phyloP scores from a whole-genome alignment of 768 basidiomycete species.

The Amanita phalloides region DNA sequence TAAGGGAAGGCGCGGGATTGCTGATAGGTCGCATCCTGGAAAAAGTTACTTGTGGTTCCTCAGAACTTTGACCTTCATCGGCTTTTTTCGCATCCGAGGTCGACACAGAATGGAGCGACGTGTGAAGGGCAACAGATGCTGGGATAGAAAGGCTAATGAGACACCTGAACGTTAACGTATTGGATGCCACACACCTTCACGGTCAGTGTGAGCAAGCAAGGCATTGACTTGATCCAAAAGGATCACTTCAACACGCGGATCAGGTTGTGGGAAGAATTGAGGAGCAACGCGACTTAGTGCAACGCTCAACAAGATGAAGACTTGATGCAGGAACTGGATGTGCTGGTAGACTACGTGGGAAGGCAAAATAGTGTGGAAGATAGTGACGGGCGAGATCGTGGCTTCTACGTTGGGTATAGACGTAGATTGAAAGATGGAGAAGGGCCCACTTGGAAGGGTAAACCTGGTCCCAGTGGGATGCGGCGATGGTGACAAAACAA shows the following conservation, averaged over 20 bases:
- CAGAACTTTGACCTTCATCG: constrained; percentile 13
- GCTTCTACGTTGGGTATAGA: constrained; percentile 13
- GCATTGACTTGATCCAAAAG: constrained; percentile 33
- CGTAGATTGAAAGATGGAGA: constrained; percentile 8
- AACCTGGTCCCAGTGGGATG: constrained; percentile 22
- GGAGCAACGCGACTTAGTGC: constrained; percentile 66
- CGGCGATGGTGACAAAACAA: constrained; percentile 51
- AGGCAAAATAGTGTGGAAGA: constrained; percentile 39
- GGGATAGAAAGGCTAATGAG: background rate
- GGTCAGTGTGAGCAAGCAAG: constrained; percentile 34
- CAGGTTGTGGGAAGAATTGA: constrained; percentile 41
- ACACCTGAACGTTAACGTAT: background rate
- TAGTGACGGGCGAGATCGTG: constrained; percentile 8
- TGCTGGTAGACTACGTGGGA: constrained; percentile 66
- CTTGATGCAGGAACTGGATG: constrained; percentile 63
- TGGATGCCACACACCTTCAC: constrained; percentile 33
- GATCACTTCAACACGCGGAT: constrained; percentile 23
- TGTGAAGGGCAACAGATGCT: constrained; percentile 33
- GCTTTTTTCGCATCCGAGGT: constrained; percentile 6
- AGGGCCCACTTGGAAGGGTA: constrained; percentile 9
- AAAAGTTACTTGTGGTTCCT: constrained; percentile 20
- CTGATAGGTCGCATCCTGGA: constrained; percentile 26
- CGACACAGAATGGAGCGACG: constrained; percentile 42
- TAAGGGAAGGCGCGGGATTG: constrained; percentile 20
- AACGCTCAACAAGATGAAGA: constrained; percentile 65